phyloP scores from a whole-genome alignment of 2,329 filamentous ascomycete species.

The Ceratocystis cacaofunesta region DNA sequence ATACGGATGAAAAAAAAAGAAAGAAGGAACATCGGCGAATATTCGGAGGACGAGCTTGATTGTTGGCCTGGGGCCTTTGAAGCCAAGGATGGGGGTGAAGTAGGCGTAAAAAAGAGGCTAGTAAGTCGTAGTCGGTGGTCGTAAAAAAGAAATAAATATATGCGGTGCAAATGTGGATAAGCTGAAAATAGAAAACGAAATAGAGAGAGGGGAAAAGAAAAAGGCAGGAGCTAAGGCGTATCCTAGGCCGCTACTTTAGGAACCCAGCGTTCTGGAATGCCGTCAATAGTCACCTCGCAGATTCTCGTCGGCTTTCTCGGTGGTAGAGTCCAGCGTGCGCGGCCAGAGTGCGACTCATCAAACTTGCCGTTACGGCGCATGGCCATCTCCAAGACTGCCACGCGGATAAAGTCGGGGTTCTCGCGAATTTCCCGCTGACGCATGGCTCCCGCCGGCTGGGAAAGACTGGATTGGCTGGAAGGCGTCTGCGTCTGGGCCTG shows the following conservation, averaged over 20 bases:
- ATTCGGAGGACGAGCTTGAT: not conserved
- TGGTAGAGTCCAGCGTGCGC: slow-evolving; percentile 53
- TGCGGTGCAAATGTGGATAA: not conserved
- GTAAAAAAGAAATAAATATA: slow-evolving; percentile 1
- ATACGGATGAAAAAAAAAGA: not conserved
- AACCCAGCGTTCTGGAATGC: slow-evolving; percentile 46
- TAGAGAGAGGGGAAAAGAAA: not conserved
- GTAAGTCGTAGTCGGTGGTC: not conserved
- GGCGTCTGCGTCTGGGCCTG: slow-evolving; percentile 24
- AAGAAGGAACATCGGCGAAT: not conserved
- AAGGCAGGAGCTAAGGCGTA: not conserved
- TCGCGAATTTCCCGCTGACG: slow-evolving; percentile 55
- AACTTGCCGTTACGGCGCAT: slow-evolving; percentile 54
- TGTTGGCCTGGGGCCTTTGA: not conserved
- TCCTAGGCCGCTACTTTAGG: not conserved
- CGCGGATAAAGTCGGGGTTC: slow-evolving; percentile 55
- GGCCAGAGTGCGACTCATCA: slow-evolving; percentile 49
- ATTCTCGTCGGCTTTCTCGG: slow-evolving; percentile 42
- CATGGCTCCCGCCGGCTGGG: slow-evolving; percentile 32
- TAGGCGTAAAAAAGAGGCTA: not conserved
- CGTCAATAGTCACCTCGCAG: slow-evolving; percentile 42
- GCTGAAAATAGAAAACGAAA: not conserved
- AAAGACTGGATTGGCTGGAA: slow-evolving; percentile 22
- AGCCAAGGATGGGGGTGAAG: not conserved
- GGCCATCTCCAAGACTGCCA: slow-evolving; percentile 57